Conservation (phyloP, 768 basidiomycete genomes). For the Mycena sanguinolenta region DNA sequence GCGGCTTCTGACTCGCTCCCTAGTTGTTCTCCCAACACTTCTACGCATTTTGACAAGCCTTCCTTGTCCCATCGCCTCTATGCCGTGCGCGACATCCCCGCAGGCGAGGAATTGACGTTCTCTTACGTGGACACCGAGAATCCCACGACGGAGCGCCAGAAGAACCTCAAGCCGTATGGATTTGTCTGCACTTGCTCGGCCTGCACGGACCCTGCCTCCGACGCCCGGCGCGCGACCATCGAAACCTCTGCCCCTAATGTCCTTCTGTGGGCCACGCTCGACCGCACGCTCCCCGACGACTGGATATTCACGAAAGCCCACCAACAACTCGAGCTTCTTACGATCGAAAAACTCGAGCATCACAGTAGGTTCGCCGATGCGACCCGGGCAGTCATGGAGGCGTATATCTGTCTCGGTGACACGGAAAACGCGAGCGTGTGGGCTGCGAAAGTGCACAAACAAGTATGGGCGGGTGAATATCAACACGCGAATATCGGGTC, state of each 20-base stretch:
- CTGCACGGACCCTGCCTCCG: slow-evolving; percentile 41
- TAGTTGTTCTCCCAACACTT: slow-evolving; percentile 42
- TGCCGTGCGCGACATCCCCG: slow-evolving; percentile 45
- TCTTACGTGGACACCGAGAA: slow-evolving; percentile 39
- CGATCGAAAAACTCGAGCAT: slow-evolving; percentile 15
- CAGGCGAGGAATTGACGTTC: slow-evolving; percentile 50
- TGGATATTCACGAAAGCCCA: slow-evolving; percentile 2
- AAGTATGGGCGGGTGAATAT: slow-evolving; percentile 31
- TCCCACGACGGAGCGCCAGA: slow-evolving; percentile 42
- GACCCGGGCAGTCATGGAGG: neutral
- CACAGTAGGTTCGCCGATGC: neutral
- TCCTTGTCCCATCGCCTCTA: slow-evolving; percentile 46
- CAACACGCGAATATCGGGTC: neutral
- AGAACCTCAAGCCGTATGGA: slow-evolving; percentile 45
- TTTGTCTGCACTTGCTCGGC: slow-evolving; percentile 50
- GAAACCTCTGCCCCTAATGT: slow-evolving; percentile 42
- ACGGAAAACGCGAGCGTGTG: slow-evolving; percentile 18
- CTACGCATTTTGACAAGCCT: slow-evolving; percentile 38
- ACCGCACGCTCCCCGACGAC: slow-evolving; percentile 31
- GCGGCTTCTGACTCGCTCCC: neutral
- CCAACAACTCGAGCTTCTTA: slow-evolving; percentile 10
- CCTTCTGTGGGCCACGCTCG: slow-evolving; percentile 45
- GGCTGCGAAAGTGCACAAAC: slow-evolving; percentile 22
- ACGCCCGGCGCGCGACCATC: slow-evolving; percentile 17
- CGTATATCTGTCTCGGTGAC: slow-evolving; percentile 14